Base-by-base conservation (phyloP, 306 rosid species). In the Lotus japonicus region DNA sequence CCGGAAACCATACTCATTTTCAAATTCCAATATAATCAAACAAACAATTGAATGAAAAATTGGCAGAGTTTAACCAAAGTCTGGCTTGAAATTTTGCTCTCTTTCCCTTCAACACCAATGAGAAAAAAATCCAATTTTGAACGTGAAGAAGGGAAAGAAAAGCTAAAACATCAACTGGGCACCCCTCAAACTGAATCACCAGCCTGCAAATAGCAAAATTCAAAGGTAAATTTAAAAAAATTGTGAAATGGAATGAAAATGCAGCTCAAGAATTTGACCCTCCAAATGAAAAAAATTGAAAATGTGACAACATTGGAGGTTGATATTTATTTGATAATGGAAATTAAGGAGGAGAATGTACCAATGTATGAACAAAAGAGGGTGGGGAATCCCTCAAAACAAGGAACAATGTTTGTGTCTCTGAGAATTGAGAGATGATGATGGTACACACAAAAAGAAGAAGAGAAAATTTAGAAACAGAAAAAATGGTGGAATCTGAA, bases 1-100 rank as follows among this genome's bases (percentile, higher is more conserved):
- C 95, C 99, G 59, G 97, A 92, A 23, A 94, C 77, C 11, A 28
- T 28, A 76, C 79, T 73, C 96, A 95, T 90, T 73, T 48, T 46
- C 33, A 5, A 80, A 69, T 49, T 9, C 51, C 31, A 50, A 57
- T 10, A 64, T n/a, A 26, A 26, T 26, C 31, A 26, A 26, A 0
- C 31, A 26, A 17, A 15, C 18, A 78, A 60, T 18, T 38, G 23
- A 59, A 71, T 13, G 5, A 43, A 43, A 43, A 43, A 43, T 31
- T 41, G 9, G 9, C 51, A 58, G 64, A 31, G 9, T 1, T 12
- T n/a, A 14, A 41, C 55, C 58, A 61, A 68, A 14, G 14, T 35
- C 66, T 53, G 71, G 71, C 42, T 44, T 54, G 45, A 57, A 73
- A 35, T 62, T 45, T 26, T 66, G 69, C 87, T 77, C 63, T 81